These are phyloP conservation scores for Erythrophleum fordii DNA, from an alignment of 306 rosid genomes.

Conservation along the genomic window DNA sequence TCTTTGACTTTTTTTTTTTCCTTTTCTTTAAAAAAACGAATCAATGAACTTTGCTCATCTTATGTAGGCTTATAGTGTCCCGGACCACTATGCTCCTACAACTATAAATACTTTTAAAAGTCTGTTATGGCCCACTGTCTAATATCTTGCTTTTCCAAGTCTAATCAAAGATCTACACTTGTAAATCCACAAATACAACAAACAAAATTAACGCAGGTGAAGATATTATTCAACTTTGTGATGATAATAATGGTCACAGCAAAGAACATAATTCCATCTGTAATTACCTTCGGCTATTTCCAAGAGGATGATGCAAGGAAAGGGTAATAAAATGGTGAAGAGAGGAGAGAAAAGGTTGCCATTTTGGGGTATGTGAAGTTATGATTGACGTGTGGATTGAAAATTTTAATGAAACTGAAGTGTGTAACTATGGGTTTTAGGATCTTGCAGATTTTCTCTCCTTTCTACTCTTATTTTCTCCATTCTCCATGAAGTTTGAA, in stretches of 20 bases:
- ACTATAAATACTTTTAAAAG: not conserved
- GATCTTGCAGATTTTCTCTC: constrained; percentile 7
- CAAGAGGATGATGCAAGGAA: constrained; percentile 30
- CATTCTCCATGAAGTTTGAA: not conserved
- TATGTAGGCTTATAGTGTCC: constrained; percentile 6
- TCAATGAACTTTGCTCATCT: constrained; percentile 13
- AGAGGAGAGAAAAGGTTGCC: constrained; percentile 20
- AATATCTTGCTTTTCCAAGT: not conserved
- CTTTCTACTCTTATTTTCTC: not conserved
- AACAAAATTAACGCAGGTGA: not conserved
- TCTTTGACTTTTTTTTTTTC: constrained; percentile 27
- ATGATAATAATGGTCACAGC: constrained; percentile 40
- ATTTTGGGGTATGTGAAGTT: constrained; percentile 38
- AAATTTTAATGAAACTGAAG: constrained; percentile 28
- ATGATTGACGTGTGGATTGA: constrained; percentile 49
- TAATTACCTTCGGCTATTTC: constrained; percentile 21
- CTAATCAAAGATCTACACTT: not conserved
- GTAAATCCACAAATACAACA: not conserved
- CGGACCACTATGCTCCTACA: constrained; percentile 12
- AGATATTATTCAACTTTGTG: constrained; percentile 1
- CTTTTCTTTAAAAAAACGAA: not conserved
- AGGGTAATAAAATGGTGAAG: constrained; percentile 10
- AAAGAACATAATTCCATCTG: not conserved
- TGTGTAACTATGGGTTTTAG: not conserved
- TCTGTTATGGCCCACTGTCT: constrained; percentile 6